Evolutionary conservation across 495 filamentous ascomycete genomes (phyloP).

Genomic region (Penicillium paradoxum): DNA sequence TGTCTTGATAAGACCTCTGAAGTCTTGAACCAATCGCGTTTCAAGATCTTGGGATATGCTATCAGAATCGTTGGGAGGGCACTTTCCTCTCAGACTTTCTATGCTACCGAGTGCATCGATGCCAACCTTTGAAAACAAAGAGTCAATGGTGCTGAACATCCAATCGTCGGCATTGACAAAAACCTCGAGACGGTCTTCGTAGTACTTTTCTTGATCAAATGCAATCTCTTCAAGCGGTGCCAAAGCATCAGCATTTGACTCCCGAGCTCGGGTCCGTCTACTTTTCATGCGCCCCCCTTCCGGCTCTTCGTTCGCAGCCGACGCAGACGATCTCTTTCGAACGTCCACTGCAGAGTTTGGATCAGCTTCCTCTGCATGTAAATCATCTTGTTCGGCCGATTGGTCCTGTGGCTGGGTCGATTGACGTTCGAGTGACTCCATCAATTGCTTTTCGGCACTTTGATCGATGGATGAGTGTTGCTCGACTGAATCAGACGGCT

Average conservation of each 20-base stretch:
- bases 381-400: slow-evolving; percentile 18
- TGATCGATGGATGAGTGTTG: slow-evolving; percentile 41
- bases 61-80: slow-evolving; percentile 13
- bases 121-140: slow-evolving; percentile 62
- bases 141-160: slow-evolving; percentile 64
- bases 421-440: slow-evolving; percentile 37
- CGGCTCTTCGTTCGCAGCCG: slow-evolving; percentile 45
- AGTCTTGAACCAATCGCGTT: slow-evolving; percentile 43
- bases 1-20: slow-evolving; percentile 47
- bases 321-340: slow-evolving; percentile 49
- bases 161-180: slow-evolving; percentile 69
- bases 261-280: slow-evolving; percentile 75
- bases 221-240: slow-evolving; percentile 46
- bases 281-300: slow-evolving; percentile 68
- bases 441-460: slow-evolving; percentile 39
- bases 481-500: slow-evolving; percentile 24
- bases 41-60: slow-evolving; percentile 18
- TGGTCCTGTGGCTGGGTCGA: slow-evolving; percentile 22
- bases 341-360: slow-evolving; percentile 24
- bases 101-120: slow-evolving; percentile 49
- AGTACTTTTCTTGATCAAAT: slow-evolving; percentile 64
- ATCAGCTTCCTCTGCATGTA: slow-evolving; percentile 28
- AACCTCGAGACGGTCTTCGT: slow-evolving; percentile 63
- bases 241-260: slow-evolving; percentile 56
- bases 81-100: slow-evolving; percentile 33